Conservation (phyloP, 352 stramenopile genomes). For the Phytopythium chamaehyphon region DNA sequence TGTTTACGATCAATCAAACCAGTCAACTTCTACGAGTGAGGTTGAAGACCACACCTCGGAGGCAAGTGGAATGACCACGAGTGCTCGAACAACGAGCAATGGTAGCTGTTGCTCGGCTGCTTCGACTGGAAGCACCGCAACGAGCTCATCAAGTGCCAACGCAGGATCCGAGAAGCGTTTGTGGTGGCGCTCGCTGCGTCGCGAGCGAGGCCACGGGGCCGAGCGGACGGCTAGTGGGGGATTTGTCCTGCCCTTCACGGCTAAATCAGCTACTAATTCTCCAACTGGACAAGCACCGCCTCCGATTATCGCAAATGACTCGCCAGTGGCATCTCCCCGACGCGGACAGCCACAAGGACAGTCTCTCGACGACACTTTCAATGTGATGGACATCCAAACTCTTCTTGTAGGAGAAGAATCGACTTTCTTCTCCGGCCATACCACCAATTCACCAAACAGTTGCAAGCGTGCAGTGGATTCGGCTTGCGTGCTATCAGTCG, state of each 20-base stretch:
- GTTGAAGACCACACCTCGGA: constrained; percentile 1
- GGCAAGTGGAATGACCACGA: constrained; percentile 11
- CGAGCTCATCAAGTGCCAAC: constrained; percentile 30
- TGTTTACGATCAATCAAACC: constrained; percentile 20
- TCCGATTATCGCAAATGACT: constrained; percentile 7
- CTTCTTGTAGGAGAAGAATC: constrained; percentile 43
- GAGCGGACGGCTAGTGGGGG: constrained; percentile 63
- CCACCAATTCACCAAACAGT: constrained; percentile 33
- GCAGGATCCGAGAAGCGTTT: constrained; percentile 57
- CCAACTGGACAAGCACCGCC: background rate
- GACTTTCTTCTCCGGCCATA: constrained; percentile 51
- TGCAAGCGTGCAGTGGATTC: constrained; percentile 54
- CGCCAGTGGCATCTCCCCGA: constrained; percentile 1
- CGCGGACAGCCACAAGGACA: constrained; percentile 13
- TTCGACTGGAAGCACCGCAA: constrained; percentile 10
- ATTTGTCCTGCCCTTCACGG: constrained; percentile 46
- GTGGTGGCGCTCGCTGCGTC: constrained; percentile 69
- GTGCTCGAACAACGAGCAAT: constrained; percentile 21
- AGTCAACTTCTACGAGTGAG: constrained; percentile 5
- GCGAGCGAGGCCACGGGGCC: constrained; percentile 44
- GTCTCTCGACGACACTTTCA: constrained; percentile 51
- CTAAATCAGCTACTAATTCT: constrained; percentile 25
- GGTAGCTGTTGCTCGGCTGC: constrained; percentile 7
- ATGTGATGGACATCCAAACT: constrained; percentile 48
- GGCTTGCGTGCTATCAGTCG: constrained; percentile 53